Percentiles rank a stretch among this genome's conserved stretches.
Evolutionary conservation across 2,329 filamentous ascomycete genomes (phyloP).

Genomic region (Tolypocladium pustulatum): DNA sequence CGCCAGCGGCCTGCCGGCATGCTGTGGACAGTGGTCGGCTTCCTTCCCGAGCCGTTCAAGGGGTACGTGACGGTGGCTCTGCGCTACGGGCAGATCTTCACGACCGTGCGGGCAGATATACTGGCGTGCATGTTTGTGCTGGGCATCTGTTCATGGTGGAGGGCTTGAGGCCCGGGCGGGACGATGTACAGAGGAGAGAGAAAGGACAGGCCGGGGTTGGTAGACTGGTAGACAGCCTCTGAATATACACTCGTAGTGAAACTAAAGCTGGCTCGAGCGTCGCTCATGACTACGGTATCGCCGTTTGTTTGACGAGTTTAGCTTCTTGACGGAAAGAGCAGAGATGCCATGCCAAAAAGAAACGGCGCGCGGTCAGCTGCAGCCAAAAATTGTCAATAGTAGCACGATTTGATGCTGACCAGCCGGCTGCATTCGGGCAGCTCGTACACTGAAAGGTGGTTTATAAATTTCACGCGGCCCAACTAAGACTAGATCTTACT

Average conservation of each 20-base stretch:
- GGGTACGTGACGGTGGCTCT: constrained; percentile 51
- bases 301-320: not conserved
- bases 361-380: too few species aligned
- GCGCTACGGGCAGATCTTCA: constrained; percentile 61
- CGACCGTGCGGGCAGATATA: constrained; percentile 62
- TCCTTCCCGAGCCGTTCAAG: constrained; percentile 55
- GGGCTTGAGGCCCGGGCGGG: constrained; percentile 8
- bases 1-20: constrained; percentile 47
- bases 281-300: not conserved
- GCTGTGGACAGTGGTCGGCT: constrained; percentile 50
- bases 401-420: too few species aligned
- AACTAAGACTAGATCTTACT: too few species aligned
- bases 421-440: too few species aligned
- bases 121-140: constrained; percentile 68
- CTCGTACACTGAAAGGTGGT: too few species aligned
- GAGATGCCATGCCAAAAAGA: not conserved
- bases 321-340: not conserved
- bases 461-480: too few species aligned
- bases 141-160: constrained; percentile 42
- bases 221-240: not conserved
- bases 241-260: not conserved
- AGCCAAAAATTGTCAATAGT: too few species aligned
- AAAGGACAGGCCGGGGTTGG: not conserved
- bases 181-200: not conserved
- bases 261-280: not conserved